Evolutionary conservation across 257 asterid species (phyloP).

Genomic region (Solanum chmielewskii): DNA sequence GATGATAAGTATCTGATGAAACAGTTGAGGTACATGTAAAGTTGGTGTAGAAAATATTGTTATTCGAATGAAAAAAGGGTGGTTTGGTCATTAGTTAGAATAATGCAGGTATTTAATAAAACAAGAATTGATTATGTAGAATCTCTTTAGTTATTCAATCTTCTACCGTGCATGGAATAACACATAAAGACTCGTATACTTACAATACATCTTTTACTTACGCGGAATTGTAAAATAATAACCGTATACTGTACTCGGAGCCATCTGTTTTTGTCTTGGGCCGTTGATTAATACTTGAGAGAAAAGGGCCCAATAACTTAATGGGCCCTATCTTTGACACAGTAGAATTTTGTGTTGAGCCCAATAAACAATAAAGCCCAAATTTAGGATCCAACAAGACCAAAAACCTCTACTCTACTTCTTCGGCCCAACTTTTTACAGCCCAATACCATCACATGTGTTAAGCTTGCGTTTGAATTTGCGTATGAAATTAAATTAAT

Average conservation of each 20-base stretch:
- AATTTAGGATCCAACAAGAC: neutral
- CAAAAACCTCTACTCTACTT: neutral
- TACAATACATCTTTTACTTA: neutral
- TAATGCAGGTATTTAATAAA: neutral
- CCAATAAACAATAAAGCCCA: neutral
- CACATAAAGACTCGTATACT: neutral
- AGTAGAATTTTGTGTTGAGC: neutral
- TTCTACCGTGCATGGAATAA: neutral
- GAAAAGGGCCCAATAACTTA: neutral
- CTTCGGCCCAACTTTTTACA: neutral
- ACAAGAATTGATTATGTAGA: neutral
- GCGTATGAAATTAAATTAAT: too few relatives aligned
- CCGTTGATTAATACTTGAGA: too few relatives aligned
- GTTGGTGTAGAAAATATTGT: neutral
- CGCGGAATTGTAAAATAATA: neutral
- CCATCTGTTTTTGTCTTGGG: neutral
- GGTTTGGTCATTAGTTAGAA: neutral
- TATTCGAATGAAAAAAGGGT: neutral
- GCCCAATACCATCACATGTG: neutral
- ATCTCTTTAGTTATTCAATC: neutral
- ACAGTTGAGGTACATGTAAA: neutral
- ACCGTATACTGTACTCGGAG: neutral
- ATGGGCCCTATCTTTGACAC: too few relatives aligned
- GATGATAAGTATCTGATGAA: neutral
- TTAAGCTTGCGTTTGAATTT: neutral